phyloP scores from a whole-genome alignment of 192 early-diverging fungal genomes.

The Backusella tuberculispora region DNA sequence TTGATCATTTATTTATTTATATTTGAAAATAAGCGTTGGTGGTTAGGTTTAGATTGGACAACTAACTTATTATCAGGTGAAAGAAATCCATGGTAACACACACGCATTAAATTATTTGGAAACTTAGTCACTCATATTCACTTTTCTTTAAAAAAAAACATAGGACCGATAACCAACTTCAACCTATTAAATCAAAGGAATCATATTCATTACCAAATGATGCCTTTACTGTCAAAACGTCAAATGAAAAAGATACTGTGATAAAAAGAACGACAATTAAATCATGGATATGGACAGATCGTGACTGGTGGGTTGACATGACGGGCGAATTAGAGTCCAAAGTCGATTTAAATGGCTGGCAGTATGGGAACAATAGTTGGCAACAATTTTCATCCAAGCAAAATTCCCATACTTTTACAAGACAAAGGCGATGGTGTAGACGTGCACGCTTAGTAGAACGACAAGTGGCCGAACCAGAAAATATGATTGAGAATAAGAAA shows the following conservation, averaged over 20 bases:
- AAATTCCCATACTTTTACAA: conserved; percentile 48
- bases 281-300: conserved; percentile 55
- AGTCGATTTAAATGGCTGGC: conserved; percentile 57
- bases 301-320: conserved; percentile 54
- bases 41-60: conserved; percentile 60
- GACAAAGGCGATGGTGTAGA: conserved; percentile 54
- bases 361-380: conserved; percentile 58
- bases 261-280: conserved; percentile 26
- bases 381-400: conserved; percentile 45
- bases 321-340: conserved; percentile 27
- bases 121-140: neutral
- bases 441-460: conserved; percentile 52
- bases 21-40: conserved; percentile 40
- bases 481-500: neutral
- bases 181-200: conserved; percentile 50
- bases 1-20: neutral
- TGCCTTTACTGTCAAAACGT: neutral
- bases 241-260: neutral
- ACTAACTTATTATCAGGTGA: conserved; percentile 57
- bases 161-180: conserved; percentile 58
- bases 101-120: neutral
- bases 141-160: neutral
- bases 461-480: neutral
- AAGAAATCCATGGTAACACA: conserved; percentile 27
- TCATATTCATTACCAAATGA: conserved; percentile 49